Percentiles rank a stretch among this genome's conserved stretches.
phyloP scores from a whole-genome alignment of 2,329 filamentous ascomycete species.

The Calonectria pauciramosa region DNA sequence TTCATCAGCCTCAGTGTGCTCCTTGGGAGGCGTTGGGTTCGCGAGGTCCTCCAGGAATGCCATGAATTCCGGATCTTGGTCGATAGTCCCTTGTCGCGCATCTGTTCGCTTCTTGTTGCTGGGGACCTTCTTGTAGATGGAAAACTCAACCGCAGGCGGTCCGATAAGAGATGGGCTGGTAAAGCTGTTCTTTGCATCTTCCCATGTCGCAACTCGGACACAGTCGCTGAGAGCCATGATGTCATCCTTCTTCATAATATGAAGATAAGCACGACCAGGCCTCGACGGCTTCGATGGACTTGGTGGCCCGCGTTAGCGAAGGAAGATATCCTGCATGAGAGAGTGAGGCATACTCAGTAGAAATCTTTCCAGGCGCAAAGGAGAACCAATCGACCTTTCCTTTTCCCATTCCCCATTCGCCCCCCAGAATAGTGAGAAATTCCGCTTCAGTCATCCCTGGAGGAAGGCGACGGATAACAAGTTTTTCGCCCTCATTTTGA shows the following conservation, averaged over 20 bases:
- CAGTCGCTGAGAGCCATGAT: slow-evolving; percentile 77
- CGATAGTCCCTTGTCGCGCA: slow-evolving; percentile 91
- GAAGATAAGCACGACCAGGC: slow-evolving; percentile 85
- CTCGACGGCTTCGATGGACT: slow-evolving; percentile 88
- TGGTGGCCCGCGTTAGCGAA: slow-evolving; percentile 32
- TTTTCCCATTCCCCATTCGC: slow-evolving; percentile 84
- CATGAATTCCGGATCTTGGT: slow-evolving; percentile 97
- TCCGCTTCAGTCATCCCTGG: slow-evolving; percentile 87
- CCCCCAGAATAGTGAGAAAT: slow-evolving; percentile 78
- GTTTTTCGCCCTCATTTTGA: slow-evolving; percentile 76
- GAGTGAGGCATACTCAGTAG: slow-evolving; percentile 77
- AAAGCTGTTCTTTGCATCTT: slow-evolving; percentile 84
- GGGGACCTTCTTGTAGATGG: slow-evolving; percentile 87
- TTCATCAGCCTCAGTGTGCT: slow-evolving; percentile 57
- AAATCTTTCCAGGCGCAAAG: slow-evolving; percentile 78
- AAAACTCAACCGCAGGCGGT: slow-evolving; percentile 84
- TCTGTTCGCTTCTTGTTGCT: slow-evolving; percentile 82
- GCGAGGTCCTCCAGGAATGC: slow-evolving; percentile 90
- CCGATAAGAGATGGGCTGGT: slow-evolving; percentile 81
- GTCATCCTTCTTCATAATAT: slow-evolving; percentile 79
- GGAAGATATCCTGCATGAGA: neutral
- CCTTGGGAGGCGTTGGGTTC: slow-evolving; percentile 69
- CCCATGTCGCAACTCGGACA: slow-evolving; percentile 79
- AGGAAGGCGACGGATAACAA: slow-evolving; percentile 86
- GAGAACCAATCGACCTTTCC: slow-evolving; percentile 89